A percentile compares a stretch with the other conserved stretches of the same genome.
These are phyloP conservation scores for Fusarium pseudonygamai DNA, from an alignment of 2,329 filamentous ascomycete genomes.

Conservation along the genomic window DNA sequence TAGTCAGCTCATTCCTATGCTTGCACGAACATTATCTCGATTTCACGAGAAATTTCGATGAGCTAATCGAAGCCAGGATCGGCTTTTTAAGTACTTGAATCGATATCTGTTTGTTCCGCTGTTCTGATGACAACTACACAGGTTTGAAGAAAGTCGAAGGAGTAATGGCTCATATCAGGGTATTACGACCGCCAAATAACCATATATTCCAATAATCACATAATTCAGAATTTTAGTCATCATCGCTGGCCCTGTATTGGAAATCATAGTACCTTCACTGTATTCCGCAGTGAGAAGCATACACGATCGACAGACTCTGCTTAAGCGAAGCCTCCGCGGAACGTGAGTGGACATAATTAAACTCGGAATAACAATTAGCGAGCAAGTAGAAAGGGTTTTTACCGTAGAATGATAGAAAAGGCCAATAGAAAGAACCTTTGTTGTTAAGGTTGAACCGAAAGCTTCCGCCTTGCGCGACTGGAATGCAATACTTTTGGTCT, in stretches of 20 bases:
- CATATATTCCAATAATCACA: neutral
- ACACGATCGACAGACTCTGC: neutral
- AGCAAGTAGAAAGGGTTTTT: neutral
- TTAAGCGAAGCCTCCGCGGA: neutral
- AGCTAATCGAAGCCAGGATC: neutral
- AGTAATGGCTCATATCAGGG: neutral
- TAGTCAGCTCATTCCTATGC: neutral
- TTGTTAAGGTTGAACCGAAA: neutral
- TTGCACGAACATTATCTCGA: neutral
- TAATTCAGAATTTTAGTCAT: neutral
- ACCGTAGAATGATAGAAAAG: conserved; percentile 18
- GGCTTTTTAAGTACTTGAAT: neutral
- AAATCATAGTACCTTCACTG: neutral
- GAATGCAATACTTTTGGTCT: conserved; percentile 8
- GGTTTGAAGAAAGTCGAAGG: neutral
- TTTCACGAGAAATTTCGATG: neutral
- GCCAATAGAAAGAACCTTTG: neutral
- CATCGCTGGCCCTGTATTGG: neutral
- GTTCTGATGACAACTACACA: neutral
- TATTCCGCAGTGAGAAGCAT: neutral
- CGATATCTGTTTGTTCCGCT: neutral
- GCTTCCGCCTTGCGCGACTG: neutral
- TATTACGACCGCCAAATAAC: neutral
- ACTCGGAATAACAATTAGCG: neutral
- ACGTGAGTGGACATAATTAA: neutral